Base-by-base conservation (phyloP, 2,329 filamentous ascomycete species). In the Epichloe sylvatica region DNA sequence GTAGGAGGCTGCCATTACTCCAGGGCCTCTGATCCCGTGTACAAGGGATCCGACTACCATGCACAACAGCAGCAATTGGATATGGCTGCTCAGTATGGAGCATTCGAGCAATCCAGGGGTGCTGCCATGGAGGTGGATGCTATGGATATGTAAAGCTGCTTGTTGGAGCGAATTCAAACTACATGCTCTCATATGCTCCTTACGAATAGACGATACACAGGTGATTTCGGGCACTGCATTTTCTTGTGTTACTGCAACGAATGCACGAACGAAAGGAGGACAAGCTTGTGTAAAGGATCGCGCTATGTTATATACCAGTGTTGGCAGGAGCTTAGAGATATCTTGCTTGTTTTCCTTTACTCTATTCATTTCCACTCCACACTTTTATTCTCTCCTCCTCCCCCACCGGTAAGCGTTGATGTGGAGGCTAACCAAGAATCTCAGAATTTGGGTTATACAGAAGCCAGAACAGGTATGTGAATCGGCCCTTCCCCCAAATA, bases 81-180 rank as follows among this genome's bases (percentile, higher is more conserved):
- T 30, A 83, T 85, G 80, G 81, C 83, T 59, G 74, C 83, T 54
- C 79, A 82, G 62, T 86, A 86, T 56, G 82, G 81, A 0, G 73
- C 76, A 21, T 78, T 74, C 56, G 75, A 78, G 57, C 74, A 78
- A 53, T 63, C 61, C 38, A 60, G 65, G 12, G 12, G 58, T 15
- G 67, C 68, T 6, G 64, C 70, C 39, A 45, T 45, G 36, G 72
- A 74, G 51, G 67, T 70, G 52, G 75, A 76, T 51, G 67, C 71
- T 35, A 73, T 74, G 70, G 69, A 73, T 33, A 64, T 70, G 64
- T 70, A 67, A 35, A 21, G 13, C 37, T 19, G 38, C 44, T 25
- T 21, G 12, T 36, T 8, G 36, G 25, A 33, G 41, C 13, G n/a
- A 12, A 30, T 45, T 7, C 35, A 17, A 43, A 47, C 17, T 36